A percentile compares a stretch with the other conserved stretches of the same genome.
Conservation (phyloP, 805 yeast species). For the Cyberlindnera veronae region DNA sequence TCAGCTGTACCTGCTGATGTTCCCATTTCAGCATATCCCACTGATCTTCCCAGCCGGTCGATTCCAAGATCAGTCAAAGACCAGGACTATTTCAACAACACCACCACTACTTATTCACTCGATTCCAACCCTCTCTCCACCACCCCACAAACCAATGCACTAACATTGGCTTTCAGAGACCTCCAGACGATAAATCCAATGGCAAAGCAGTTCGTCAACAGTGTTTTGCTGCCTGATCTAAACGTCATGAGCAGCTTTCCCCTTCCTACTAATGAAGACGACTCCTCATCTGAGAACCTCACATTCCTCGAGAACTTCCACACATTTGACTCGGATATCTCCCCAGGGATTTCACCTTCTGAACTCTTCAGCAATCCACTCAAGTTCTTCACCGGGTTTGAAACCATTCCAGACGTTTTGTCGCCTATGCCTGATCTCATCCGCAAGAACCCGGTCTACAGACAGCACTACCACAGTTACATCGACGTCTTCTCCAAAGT, state of each 20-base stretch:
- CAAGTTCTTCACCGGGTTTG: slow-evolving; percentile 16
- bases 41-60: too few relatives aligned
- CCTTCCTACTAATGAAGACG: slow-evolving; percentile 3
- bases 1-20: too few relatives aligned
- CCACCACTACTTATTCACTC: neutral
- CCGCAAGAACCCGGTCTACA: slow-evolving; percentile 54
- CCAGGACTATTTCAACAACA: too few relatives aligned
- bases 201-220: slow-evolving; percentile 19
- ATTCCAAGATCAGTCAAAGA: too few relatives aligned
- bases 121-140: neutral
- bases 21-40: too few relatives aligned
- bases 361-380: slow-evolving; percentile 7
- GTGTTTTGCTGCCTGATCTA: slow-evolving; percentile 15
- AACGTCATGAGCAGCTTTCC: neutral
- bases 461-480: slow-evolving; percentile 61
- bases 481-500: slow-evolving; percentile 55
- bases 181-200: slow-evolving; percentile 16
- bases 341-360: neutral
- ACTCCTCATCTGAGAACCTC: slow-evolving; percentile 11
- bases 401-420: slow-evolving; percentile 12
- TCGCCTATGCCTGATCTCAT: slow-evolving; percentile 57
- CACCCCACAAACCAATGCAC: neutral
- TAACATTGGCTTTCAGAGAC: slow-evolving; percentile 15
- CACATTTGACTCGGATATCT: neutral
- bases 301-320: slow-evolving; percentile 11